Base-by-base conservation (phyloP, 371 early-diverging fungal species). In the Haplosporangium sp. region DNA sequence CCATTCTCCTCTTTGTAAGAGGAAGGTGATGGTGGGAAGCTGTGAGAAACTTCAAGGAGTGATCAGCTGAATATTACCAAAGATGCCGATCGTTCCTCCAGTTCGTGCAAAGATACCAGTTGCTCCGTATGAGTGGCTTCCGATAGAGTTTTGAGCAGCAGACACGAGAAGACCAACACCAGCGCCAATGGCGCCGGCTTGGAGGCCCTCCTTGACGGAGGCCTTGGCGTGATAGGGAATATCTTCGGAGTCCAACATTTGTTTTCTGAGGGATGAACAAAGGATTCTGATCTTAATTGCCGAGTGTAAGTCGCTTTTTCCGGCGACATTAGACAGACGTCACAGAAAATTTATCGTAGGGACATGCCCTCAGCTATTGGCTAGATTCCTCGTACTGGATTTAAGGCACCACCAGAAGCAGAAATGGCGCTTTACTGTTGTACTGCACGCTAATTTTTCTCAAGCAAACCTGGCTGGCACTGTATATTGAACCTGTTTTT, bases 131-230 rank as follows among this genome's bases (percentile, higher is more conserved):
- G 83, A 83, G 67, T 91, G 90, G 63, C 87, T 83, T 70, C 85
- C 86, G 61, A 88, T 73, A 18, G 92, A 87, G 79, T 92, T 93
- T 80, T 92, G 92, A 81, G 89, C 88, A 48, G 93, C 90, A 45
- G 91, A 91, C 43, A 89, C 86, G 59, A 91, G 82, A 51, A 92
- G 83, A 82, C 93, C 92, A 41, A 88, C 73, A 54, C 88, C 91
- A 71, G 89, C 71, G 41, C 91, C 86, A 62, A 87, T 84, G 64
- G 74, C 82, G 38, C 85, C 85, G 23, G 84, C 84, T 76, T 87
- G 86, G 52, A 85, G 83, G 53, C 86, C 86, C 74, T 87, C 83
- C 77, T 80, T 75, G 67, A 87, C 56, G 72, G 85, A 84, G 55
- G 86, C 86, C 67, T 86, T 86, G 57, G 83, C 81, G 66, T 83